These are phyloP conservation scores for Collybia sordida DNA, from an alignment of 768 basidiomycete genomes.

Conservation along the genomic window DNA sequence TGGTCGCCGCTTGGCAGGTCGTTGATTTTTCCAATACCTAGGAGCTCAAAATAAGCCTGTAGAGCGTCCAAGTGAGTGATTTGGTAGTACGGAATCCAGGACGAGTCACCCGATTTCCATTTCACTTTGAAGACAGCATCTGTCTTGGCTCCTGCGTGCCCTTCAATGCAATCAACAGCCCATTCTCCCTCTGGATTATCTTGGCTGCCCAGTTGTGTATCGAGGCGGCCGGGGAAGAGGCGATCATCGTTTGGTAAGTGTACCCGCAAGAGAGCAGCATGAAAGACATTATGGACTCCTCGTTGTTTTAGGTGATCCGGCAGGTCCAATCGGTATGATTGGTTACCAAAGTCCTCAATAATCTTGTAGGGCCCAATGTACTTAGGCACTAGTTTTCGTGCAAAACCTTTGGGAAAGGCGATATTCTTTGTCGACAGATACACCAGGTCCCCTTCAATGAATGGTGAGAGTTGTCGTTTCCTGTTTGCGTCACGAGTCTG, in stretches of 20 bases:
- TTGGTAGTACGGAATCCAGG: conserved; percentile 29
- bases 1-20: background rate
- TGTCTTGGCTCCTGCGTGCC: conserved; percentile 17
- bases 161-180: conserved; percentile 21
- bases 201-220: conserved; percentile 13
- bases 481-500: conserved; percentile 2
- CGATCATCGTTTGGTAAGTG: conserved; percentile 33
- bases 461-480: background rate
- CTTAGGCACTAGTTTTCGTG: background rate
- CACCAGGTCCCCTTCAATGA: background rate
- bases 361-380: background rate
- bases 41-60: conserved; percentile 24
- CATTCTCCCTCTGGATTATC: conserved; percentile 21
- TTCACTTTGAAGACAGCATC: conserved; percentile 22
- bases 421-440: conserved; percentile 1
- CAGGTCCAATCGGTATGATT: background rate
- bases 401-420: background rate
- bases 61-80: conserved; percentile 20
- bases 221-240: conserved; percentile 32
- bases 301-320: background rate
- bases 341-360: conserved; percentile 1
- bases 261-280: background rate
- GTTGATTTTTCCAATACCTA: conserved; percentile 16
- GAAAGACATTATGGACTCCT: background rate
- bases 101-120: conserved; percentile 29